Evolutionary conservation across 129 eudicot genomes (phyloP), one percentile per base, ranked within the genome.

Genomic region (Flaveria sonorensis): DNA sequence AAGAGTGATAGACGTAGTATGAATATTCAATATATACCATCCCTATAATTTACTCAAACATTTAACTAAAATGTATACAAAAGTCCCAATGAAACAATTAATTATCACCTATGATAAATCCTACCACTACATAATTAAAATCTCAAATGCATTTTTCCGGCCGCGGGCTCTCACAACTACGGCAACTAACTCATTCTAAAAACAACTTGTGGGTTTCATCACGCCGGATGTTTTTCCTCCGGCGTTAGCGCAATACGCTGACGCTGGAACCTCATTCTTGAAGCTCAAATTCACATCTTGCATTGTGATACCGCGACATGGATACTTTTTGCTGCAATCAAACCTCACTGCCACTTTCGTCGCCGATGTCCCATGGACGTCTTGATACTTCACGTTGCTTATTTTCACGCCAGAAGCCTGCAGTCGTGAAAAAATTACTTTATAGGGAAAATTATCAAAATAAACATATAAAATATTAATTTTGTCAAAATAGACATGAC

Each of bases 281-380:
- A 68, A 86, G 19, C 61, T 79, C 48, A 89, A 80, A 47, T 80
- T 73, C 68, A 89, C 88, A 53, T 80, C 82, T 66, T 84, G 84
- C 83, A 89, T 68, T 19, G 23, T 82, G 47, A 89, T 86, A 23
- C 83, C 85, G 9, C 50, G 18, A 59, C 93, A 89, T 3, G 88
- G 90, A 68, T 83, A 42, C 28, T 45, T 71, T 50, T 82, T 75
- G 57, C 93, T 89, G 55, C 93, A 89, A 26, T 79, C 87, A 7
- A 89, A 74, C 71, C 51, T 84, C 76, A 89, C 79, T 4, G 90
- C 93, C n/a, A 89, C 85, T 67, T 82, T 52, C 0, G 93, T 84
- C 1, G 90, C 90, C 0, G 93, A 89, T 60, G 90, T 78, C 63
- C 93, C 90, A 3, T 77, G 86, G 1, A 89, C 70, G 42, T 89